Evolutionary conservation across 2,329 filamentous ascomycete genomes (phyloP), one percentile per base, ranked within the genome.

Genomic region (Xylaria sp.): DNA sequence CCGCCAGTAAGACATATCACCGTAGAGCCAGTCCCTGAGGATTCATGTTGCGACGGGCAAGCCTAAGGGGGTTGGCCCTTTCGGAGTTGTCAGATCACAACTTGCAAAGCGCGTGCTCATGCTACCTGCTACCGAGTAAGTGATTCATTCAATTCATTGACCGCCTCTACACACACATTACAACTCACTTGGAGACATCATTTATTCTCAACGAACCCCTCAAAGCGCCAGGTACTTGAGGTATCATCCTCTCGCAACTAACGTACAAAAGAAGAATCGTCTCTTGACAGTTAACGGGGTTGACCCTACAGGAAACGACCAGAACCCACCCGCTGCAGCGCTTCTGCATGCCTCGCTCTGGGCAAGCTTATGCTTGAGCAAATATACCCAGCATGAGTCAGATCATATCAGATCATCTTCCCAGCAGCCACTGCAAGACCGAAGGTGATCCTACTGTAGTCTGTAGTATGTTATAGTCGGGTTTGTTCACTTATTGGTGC

Each of bases 1-100:
- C 49, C 21, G 55, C 35, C 56, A 52, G 43, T 15, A 14, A n/a
- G n/a, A n/a, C n/a, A 46, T 23, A 53, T 17, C 9, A 31, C 28
- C 28, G 28, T 31, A 53, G 35, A 12, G 19, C 47, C 49, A 35
- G 21, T 47, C 46, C 37, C n/a, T 31, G 46, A 50, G 54, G 35
- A 54, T 38, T 37, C 23, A 45, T 43, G 31, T 25, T 33, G 23
- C 38, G 14, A 45, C 4, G 31, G 2, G 14, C 42, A 9, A 33
- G 5, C 40, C 56, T 60, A 14, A 23, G 21, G 54, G 50, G 51
- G n/a, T 55, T 56, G 38, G 51, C 46, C 5, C 14, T 19, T 31
- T 56, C 56, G 50, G 51, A 52, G 51, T 12, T 63, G 52, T 63
- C 45, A 57, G 51, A 49, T n/a, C n/a, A n/a, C n/a, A n/a, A n/a